Conservation (phyloP, 2,329 filamentous ascomycete species). For the Aciculosporium take region DNA sequence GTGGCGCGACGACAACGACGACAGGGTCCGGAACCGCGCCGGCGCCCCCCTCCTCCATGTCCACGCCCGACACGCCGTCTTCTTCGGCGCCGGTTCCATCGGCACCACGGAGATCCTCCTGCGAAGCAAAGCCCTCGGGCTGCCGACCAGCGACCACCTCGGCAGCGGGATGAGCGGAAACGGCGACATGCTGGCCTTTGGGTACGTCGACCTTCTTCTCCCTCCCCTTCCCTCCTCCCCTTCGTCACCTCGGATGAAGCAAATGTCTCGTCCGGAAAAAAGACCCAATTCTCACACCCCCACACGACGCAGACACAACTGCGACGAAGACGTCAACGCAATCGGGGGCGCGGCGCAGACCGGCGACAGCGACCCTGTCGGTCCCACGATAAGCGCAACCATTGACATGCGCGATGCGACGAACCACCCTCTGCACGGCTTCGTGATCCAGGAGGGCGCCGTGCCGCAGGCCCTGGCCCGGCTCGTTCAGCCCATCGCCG, state of each 20-base stretch:
- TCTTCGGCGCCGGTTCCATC: conserved; percentile 50
- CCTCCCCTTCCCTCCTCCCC: neutral
- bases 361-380: conserved; percentile 26
- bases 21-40: conserved; percentile 34
- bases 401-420: conserved; percentile 41
- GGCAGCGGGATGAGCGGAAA: conserved; percentile 51
- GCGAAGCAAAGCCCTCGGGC: conserved; percentile 42
- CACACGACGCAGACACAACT: conserved; percentile 36
- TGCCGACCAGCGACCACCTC: conserved; percentile 41
- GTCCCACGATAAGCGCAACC: conserved; percentile 48
- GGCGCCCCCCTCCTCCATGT: conserved; percentile 49
- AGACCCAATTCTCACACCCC: too few relatives aligned
- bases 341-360: conserved; percentile 27
- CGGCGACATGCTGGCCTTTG: conserved; percentile 51
- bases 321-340: conserved; percentile 39
- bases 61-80: conserved; percentile 48
- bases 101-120: conserved; percentile 54
- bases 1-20: conserved; percentile 47
- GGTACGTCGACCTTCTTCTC: conserved; percentile 17
- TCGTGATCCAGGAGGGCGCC: conserved; percentile 49
- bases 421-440: conserved; percentile 43
- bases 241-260: too few relatives aligned
- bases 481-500: conserved; percentile 42
- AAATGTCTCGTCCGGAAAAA: too few relatives aligned
- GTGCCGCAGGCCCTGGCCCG: conserved; percentile 42